A percentile compares a stretch with the other conserved stretches of the same genome.
These are phyloP conservation scores for Teunomyces tritomae DNA, from an alignment of 805 yeast species.

Conservation along the genomic window DNA sequence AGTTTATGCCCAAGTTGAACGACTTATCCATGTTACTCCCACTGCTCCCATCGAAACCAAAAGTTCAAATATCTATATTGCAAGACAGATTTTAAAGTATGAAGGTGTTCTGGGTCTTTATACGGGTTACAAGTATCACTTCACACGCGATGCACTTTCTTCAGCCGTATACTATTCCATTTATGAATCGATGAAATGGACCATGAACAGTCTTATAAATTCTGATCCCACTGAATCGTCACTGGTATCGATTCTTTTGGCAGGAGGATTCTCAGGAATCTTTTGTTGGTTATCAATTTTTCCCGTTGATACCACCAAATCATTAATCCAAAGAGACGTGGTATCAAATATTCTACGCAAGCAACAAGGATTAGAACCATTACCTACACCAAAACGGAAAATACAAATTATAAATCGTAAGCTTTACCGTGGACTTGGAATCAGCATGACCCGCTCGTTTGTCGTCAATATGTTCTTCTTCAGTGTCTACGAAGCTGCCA, in stretches of 20 bases:
- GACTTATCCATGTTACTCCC: slow-evolving; percentile 35
- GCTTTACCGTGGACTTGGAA: slow-evolving; percentile 59
- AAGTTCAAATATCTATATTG: slow-evolving; percentile 42
- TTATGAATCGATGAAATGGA: slow-evolving; percentile 69
- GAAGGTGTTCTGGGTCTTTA: slow-evolving; percentile 67
- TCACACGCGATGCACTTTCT: slow-evolving; percentile 66
- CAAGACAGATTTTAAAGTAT: slow-evolving; percentile 47
- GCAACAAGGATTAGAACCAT: slow-evolving; percentile 44
- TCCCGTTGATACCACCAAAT: slow-evolving; percentile 79
- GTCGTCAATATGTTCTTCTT: slow-evolving; percentile 75
- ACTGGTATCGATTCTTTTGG: slow-evolving; percentile 38
- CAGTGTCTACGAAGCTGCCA: slow-evolving; percentile 64
- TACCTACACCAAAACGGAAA: slow-evolving; percentile 30
- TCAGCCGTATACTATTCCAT: slow-evolving; percentile 71
- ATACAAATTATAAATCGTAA: slow-evolving; percentile 36
- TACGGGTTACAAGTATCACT: slow-evolving; percentile 69
- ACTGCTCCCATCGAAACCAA: slow-evolving; percentile 4
- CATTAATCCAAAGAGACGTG: slow-evolving; percentile 70
- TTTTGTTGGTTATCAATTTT: slow-evolving; percentile 72
- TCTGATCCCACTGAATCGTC: slow-evolving; percentile 25
- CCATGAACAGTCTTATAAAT: slow-evolving; percentile 33
- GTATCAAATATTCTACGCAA: slow-evolving; percentile 62
- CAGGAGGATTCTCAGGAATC: slow-evolving; percentile 81
- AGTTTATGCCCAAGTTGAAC: slow-evolving; percentile 72
- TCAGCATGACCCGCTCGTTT: slow-evolving; percentile 69